These are phyloP conservation scores for Alnus glutinosa DNA, from an alignment of 306 rosid species.

Conservation along the genomic window DNA sequence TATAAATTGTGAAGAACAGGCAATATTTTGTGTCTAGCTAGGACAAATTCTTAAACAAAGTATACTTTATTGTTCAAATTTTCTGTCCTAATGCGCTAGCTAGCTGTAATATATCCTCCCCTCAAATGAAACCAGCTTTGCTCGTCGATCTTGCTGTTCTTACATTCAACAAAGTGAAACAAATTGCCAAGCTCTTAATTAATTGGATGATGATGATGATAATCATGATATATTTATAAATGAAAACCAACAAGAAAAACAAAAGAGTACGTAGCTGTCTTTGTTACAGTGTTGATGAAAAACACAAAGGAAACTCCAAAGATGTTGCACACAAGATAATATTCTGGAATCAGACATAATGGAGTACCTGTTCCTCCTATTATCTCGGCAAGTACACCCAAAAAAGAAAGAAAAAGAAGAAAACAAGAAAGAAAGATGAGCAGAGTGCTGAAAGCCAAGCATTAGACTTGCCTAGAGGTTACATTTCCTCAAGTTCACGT, in stretches of 20 bases:
- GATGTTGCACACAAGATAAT: neutral
- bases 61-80: too few species aligned
- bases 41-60: too few species aligned
- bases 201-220: neutral
- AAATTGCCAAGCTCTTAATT: too few species aligned
- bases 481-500: conserved; percentile 35
- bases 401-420: neutral
- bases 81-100: too few species aligned
- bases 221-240: neutral
- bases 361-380: neutral
- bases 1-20: too few species aligned
- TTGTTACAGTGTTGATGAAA: neutral
- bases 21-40: too few species aligned
- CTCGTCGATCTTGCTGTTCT: too few species aligned
- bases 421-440: neutral
- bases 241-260: neutral
- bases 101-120: too few species aligned
- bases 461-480: conserved; percentile 95
- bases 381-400: conserved; percentile 3
- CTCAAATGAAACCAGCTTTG: too few species aligned
- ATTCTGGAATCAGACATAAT: neutral
- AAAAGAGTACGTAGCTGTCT: neutral
- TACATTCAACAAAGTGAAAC: too few species aligned
- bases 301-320: neutral
- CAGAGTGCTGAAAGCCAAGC: conserved; percentile 64